phyloP scores from a whole-genome alignment of 1,139 yeast genomes.

The Suhomyces coccinellae region DNA sequence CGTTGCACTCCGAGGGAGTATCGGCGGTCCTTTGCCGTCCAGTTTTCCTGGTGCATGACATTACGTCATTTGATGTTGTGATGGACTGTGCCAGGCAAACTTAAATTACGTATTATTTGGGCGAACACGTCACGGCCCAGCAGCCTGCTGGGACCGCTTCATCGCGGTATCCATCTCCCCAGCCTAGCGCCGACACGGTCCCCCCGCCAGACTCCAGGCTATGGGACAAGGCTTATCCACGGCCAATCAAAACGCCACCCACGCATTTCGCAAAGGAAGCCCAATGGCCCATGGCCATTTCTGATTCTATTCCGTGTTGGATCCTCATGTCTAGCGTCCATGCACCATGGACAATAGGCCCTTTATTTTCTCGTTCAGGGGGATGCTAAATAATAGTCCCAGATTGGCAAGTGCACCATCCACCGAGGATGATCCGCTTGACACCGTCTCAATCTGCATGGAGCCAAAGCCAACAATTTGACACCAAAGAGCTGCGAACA shows the following conservation, averaged over 20 bases:
- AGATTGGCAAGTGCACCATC: neutral
- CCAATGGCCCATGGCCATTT: neutral
- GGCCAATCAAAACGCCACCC: no score
- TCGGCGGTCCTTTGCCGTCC: neutral
- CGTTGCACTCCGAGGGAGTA: no score
- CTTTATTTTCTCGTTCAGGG: conserved; percentile 11
- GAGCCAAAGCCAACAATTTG: conserved; percentile 1
- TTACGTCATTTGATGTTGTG: neutral
- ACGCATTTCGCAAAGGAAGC: neutral
- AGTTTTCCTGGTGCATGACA: neutral
- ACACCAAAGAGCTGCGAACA: neutral
- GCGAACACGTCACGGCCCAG: neutral
- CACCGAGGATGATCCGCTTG: conserved; percentile 3
- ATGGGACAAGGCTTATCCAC: no score
- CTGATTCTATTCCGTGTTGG: no score
- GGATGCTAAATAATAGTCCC: conserved; percentile 5
- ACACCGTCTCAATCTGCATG: neutral
- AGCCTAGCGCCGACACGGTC: neutral
- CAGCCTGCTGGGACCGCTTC: neutral
- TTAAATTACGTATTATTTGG: neutral
- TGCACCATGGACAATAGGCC: conserved; percentile 6
- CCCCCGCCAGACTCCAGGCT: no score
- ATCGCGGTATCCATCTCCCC: neutral
- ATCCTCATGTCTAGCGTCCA: neutral
- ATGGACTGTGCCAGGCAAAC: neutral